These are phyloP conservation scores for Vigna reflexopilosa DNA, from an alignment of 306 rosid species.

Conservation along the genomic window DNA sequence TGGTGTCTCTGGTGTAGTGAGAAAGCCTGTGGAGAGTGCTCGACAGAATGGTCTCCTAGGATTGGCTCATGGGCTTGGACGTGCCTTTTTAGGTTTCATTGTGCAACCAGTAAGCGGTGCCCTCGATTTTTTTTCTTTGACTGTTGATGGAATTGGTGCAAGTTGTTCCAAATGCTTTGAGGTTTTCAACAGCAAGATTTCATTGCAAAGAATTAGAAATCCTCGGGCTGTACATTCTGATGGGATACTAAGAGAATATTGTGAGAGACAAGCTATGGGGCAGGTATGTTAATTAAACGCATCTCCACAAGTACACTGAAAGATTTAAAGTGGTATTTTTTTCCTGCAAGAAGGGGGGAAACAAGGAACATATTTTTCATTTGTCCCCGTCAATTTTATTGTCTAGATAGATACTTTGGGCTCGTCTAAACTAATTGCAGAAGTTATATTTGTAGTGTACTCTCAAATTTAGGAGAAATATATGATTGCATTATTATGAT, in stretches of 20 bases:
- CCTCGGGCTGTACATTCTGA: slow-evolving; percentile 83
- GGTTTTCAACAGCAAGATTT: slow-evolving; percentile 71
- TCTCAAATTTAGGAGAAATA: too few relatives aligned
- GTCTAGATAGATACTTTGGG: neutral
- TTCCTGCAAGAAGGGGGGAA: neutral
- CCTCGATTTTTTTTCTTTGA: slow-evolving; percentile 92
- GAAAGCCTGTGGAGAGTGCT: slow-evolving; percentile 94
- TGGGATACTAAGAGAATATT: slow-evolving; percentile 80
- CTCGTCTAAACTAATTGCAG: slow-evolving; percentile 4
- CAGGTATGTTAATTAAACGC: slow-evolving; percentile 65
- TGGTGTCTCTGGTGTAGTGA: slow-evolving; percentile 93
- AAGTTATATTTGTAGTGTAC: neutral
- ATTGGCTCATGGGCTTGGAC: slow-evolving; percentile 94
- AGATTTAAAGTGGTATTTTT: neutral
- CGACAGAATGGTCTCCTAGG: slow-evolving; percentile 93
- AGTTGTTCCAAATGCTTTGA: slow-evolving; percentile 96
- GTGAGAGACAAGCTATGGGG: slow-evolving; percentile 89
- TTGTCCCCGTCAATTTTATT: neutral
- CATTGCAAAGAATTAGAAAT: slow-evolving; percentile 76
- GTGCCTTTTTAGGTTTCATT: slow-evolving; percentile 85
- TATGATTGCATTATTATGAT: too few relatives aligned
- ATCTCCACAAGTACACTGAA: slow-evolving; percentile 19
- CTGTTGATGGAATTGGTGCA: slow-evolving; percentile 98
- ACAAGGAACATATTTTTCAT: neutral
- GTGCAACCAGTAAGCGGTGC: slow-evolving; percentile 99